These are phyloP conservation scores for Didymella sp. DNA, from an alignment of 2,329 filamentous ascomycete species.

Conservation along the genomic window DNA sequence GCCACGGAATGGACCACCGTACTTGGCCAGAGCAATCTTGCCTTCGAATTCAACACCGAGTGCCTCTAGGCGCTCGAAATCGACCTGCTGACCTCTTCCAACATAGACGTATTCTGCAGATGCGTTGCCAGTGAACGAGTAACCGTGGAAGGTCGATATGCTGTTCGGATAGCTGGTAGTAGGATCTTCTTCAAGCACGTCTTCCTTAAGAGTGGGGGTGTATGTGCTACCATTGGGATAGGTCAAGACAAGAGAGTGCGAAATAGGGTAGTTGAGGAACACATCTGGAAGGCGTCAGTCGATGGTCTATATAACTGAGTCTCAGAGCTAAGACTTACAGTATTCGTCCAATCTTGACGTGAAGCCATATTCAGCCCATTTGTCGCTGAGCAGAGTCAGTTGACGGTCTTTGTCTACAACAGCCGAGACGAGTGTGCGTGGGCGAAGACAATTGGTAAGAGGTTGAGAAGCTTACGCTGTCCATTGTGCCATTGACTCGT, in stretches of 20 bases:
- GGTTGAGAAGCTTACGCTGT: slow-evolving; percentile 30
- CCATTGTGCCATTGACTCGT: slow-evolving; percentile 51
- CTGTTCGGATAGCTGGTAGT: slow-evolving; percentile 50
- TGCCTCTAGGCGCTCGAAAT: slow-evolving; percentile 53
- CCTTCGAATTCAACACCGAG: slow-evolving; percentile 55
- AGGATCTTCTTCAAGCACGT: slow-evolving; percentile 43
- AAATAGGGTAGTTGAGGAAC: slow-evolving; percentile 50
- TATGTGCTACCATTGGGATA: slow-evolving; percentile 47
- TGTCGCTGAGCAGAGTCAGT: slow-evolving; percentile 22
- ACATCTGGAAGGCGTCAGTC: slow-evolving; percentile 32
- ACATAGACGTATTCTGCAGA: slow-evolving; percentile 58
- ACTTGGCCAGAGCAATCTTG: slow-evolving; percentile 58
- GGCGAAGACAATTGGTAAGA: not conserved
- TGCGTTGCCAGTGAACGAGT: slow-evolving; percentile 56
- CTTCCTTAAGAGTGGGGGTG: slow-evolving; percentile 42
- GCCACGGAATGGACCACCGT: slow-evolving; percentile 55
- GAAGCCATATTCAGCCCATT: slow-evolving; percentile 47
- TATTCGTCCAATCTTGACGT: slow-evolving; percentile 49
- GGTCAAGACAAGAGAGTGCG: slow-evolving; percentile 43
- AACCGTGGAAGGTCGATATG: slow-evolving; percentile 57
- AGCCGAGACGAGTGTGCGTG: not conserved
- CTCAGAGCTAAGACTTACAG: slow-evolving; percentile 24
- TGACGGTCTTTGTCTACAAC: not conserved
- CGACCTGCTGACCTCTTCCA: slow-evolving; percentile 52
- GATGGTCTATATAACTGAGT: not conserved